A percentile compares a stretch with the other conserved stretches of the same genome.
Evolutionary conservation across 108 stramenopile genomes (phyloP).

Genomic region (Cyclotella sp.): DNA sequence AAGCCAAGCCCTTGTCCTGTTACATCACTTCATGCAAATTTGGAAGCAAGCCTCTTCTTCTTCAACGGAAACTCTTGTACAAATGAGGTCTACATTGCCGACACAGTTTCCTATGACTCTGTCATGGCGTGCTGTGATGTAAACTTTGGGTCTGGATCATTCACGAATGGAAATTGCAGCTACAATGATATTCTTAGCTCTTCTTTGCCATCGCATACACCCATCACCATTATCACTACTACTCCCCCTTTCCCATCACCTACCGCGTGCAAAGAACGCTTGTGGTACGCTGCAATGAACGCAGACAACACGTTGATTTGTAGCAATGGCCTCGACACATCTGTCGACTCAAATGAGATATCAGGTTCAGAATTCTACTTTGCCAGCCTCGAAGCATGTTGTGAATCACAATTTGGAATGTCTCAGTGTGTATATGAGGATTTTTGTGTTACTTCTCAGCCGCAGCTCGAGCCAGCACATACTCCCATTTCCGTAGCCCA

Average conservation of each 20-base stretch:
- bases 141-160: conserved; percentile 8
- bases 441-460: background rate
- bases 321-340: no score
- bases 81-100: conserved; percentile 4
- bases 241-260: background rate
- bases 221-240: background rate
- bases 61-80: background rate
- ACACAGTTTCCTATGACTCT: background rate
- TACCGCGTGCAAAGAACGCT: background rate
- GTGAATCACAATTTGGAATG: no score
- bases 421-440: background rate
- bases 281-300: background rate
- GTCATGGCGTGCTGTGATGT: background rate
- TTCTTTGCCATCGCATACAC: background rate
- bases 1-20: no score
- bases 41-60: background rate
- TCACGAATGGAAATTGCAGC: conserved; percentile 1
- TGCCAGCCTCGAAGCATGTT: no score
- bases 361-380: no score
- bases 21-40: no score
- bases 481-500: background rate
- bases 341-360: no score
- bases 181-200: background rate
- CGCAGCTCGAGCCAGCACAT: background rate
- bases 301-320: background rate